Conservation (phyloP, 176 grass and related monocot species). For the Areca catechu region DNA sequence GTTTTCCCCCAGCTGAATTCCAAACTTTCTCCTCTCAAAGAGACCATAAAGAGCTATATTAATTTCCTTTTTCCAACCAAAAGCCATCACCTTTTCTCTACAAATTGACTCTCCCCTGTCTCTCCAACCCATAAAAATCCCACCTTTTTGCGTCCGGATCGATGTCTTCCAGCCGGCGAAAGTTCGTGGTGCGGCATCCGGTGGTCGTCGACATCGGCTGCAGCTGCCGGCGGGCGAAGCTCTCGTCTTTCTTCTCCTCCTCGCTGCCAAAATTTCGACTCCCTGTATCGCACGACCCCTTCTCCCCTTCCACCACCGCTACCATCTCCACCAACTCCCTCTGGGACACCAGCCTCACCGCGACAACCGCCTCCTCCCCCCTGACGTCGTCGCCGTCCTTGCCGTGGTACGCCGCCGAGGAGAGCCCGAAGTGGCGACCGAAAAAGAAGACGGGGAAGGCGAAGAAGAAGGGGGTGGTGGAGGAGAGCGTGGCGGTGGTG, state of each 20-base stretch:
- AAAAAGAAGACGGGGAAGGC: conserved; percentile 23
- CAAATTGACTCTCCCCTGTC: not conserved
- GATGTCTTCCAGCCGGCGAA: conserved; percentile 23
- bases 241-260: conserved; percentile 45
- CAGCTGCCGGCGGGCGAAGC: conserved; percentile 79
- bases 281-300: conserved; percentile 32
- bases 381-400: conserved; percentile 16
- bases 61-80: no score
- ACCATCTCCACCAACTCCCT: conserved; percentile 35
- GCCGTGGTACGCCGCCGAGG: not conserved
- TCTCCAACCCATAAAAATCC: not conserved
- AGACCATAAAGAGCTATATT: no score
- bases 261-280: conserved; percentile 5
- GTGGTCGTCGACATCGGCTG: conserved; percentile 88
- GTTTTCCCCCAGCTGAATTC: no score
- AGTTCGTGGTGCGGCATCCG: conserved; percentile 55
- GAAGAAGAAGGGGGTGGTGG: conserved; percentile 33
- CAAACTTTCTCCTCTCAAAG: no score
- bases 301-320: conserved; percentile 45
- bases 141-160: not conserved
- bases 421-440: conserved; percentile 6
- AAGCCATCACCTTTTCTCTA: no score
- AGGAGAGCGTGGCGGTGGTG: conserved; percentile 80
- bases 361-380: conserved; percentile 54
- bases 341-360: conserved; percentile 27